phyloP scores from a whole-genome alignment of 202 grass and related monocot species.

The Zoysia matrella region DNA sequence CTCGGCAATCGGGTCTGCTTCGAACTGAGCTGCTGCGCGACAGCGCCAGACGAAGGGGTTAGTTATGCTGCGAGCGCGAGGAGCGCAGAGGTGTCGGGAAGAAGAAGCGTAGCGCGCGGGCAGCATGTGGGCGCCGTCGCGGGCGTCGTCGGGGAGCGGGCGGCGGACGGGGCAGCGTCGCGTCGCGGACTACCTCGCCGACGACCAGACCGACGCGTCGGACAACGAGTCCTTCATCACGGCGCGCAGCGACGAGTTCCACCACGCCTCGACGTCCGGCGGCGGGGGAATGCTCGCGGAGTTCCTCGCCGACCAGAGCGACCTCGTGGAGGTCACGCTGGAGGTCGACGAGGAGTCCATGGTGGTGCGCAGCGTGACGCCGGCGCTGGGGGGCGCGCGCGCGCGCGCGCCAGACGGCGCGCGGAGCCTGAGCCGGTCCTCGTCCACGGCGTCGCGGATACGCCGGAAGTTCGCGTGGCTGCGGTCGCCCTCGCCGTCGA shows the following conservation, averaged over 20 bases:
- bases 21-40: neutral
- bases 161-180: conserved; percentile 62
- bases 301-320: conserved; percentile 86
- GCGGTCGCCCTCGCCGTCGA: conserved; percentile 65
- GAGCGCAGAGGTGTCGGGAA: neutral
- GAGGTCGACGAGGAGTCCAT: conserved; percentile 99
- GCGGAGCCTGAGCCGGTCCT: conserved; percentile 74
- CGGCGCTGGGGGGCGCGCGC: neutral
- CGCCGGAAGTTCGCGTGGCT: conserved; percentile 91
- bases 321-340: conserved; percentile 98
- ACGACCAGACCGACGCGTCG: conserved; percentile 74
- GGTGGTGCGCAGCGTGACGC: conserved; percentile 97
- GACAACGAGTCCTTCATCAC: conserved; percentile 79
- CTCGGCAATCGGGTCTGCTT: neutral
- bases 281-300: conserved; percentile 53
- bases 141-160: conserved; percentile 48
- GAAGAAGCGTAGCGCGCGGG: neutral
- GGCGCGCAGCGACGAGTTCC: conserved; percentile 50
- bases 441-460: conserved; percentile 89
- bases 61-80: neutral
- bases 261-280: conserved; percentile 37
- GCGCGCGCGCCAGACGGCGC: neutral
- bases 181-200: conserved; percentile 73
- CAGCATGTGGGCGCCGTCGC: conserved; percentile 73
- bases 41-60: neutral